Evolutionary conservation across 371 early-diverging fungal species (phyloP), one percentile per base, ranked within the genome.

Genomic region (Mortierella sp.): DNA sequence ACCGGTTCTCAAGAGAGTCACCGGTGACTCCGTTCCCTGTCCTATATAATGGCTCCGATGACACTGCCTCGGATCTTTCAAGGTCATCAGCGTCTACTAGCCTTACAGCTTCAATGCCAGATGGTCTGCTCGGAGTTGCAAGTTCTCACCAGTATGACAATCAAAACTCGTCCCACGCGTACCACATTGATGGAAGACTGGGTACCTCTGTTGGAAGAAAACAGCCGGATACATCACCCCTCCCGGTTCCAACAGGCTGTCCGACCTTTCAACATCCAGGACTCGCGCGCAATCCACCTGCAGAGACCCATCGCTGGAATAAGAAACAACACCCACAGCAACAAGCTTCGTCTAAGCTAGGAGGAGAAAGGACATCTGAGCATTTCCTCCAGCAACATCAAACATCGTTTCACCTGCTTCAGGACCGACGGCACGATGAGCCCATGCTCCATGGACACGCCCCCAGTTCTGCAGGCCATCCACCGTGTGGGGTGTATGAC

Each of bases 311-410:
- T 53, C 69, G 55, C 38, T 68, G 74, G 74, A 64, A 73, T 19
- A 64, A 68, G 27, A 59, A 53, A 8, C 74, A 73, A n/a, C 74
- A 73, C 38, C 61, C 68, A 18, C 68, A 73, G n/a, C 72, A 70
- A 23, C 57, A 66, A 10, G 10, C 24, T 43, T 16, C 52, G 50
- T 18, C 30, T 21, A 62, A 31, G 8, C 31, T 16, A 6, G 21
- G 41, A 27, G 67, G 46, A 48, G 60, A 51, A 14, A 39, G 21
- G 18, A 42, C 18, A 18, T 23, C 45, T 10, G 65, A 74, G 23
- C 63, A 63, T 19, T 60, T 46, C 16, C 45, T 23, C 5, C 68
- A 59, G 24, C 60, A 64, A 24, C 70, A 68, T 14, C 74, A 59
- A 12, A 47, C 54, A 13, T 51, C 61, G 28, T 53, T 53, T 16